Base-by-base conservation (phyloP, 495 filamentous ascomycete species). In the Penicillium cosmopolitanum region DNA sequence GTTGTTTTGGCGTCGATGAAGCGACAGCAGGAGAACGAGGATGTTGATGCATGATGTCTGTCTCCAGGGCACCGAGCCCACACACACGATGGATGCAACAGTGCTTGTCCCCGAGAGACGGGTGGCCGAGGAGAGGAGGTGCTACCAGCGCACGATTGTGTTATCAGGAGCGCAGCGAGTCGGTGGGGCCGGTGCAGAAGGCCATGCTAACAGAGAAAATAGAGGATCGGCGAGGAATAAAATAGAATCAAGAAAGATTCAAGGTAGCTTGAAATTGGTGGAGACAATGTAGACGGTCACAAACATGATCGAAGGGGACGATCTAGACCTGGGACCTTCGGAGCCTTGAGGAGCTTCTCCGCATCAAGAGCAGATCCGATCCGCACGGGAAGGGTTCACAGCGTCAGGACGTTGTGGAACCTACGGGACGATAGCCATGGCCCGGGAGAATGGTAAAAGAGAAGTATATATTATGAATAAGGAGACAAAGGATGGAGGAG, bases 1-100 rank as follows among this genome's bases (percentile, higher is more conserved):
- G 86, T 64, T 82, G 83, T 58, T 85, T 86, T 57, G 89, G 85
- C 60, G 88, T 87, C 53, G 87, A 75, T 54, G 84, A 81, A 9
- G 62, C 57, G 44, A 58, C 56, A 62, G 83, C 78, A 60, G 88
- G 84, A 51, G 87, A 84, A 66, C 91, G 85, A 62, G 89, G 87
- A 76, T 89, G 87, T 77, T 94, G 91, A 85, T 95, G 91, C 91
- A 96, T 96, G 15, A 38, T 58, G 28, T 63, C 28, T 31, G 28
- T 31, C 28, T 31, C 28, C 1, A 31, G 48, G n/a, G 31, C 44
- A 33, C n/a, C 53, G 57, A 28, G 16, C 15, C 8, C 28, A 25
- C 2, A 40, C n/a, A 53, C 21, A 21, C 23, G 7, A 23, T 28
- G 9, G 58, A 57, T 34, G 51, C 57, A 59, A 23, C 33, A 57